A percentile compares a stretch with the other conserved stretches of the same genome.
phyloP scores from a whole-genome alignment of 768 basidiomycete genomes.

The Termitomyces sp. region DNA sequence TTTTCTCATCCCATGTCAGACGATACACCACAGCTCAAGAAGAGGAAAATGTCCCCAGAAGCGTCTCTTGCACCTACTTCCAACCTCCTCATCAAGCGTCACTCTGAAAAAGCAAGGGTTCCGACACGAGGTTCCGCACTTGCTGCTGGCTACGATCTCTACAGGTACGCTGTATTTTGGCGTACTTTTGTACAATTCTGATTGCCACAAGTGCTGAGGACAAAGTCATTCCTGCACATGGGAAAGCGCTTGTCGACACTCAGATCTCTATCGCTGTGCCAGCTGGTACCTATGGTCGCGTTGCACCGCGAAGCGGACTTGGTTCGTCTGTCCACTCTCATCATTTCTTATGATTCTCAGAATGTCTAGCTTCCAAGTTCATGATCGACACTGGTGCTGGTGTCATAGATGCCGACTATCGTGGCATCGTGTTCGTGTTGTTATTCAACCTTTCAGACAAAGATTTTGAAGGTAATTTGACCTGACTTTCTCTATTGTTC shows the following conservation, averaged over 20 bases:
- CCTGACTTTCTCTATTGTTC: background rate
- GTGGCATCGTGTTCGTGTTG: constrained; percentile 86
- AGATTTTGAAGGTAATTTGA: constrained; percentile 71
- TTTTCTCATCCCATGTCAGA: constrained; percentile 18
- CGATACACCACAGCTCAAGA: constrained; percentile 42
- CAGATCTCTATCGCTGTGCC: constrained; percentile 94
- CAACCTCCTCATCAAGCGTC: constrained; percentile 76
- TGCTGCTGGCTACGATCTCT: constrained; percentile 94
- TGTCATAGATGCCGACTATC: constrained; percentile 95
- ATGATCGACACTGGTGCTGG: constrained; percentile 98
- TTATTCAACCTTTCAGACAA: constrained; percentile 89
- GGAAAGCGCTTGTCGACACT: constrained; percentile 89
- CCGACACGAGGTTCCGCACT: constrained; percentile 85
- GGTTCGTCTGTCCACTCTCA: constrained; percentile 46
- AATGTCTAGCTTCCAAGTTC: constrained; percentile 78
- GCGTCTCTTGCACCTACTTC: constrained; percentile 26
- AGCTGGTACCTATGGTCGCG: constrained; percentile 89
- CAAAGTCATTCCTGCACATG: constrained; percentile 79
- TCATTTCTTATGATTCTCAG: background rate
- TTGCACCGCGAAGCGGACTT: constrained; percentile 93
- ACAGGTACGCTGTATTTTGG: constrained; percentile 49
- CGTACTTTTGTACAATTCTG: background rate
- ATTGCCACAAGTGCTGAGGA: constrained; percentile 63
- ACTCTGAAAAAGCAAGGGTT: constrained; percentile 73
- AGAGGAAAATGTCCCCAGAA: constrained; percentile 48